Evolutionary conservation across 805 yeast genomes (phyloP), one percentile per base, ranked within the genome.

Genomic region (Kuraishia ogatae): DNA sequence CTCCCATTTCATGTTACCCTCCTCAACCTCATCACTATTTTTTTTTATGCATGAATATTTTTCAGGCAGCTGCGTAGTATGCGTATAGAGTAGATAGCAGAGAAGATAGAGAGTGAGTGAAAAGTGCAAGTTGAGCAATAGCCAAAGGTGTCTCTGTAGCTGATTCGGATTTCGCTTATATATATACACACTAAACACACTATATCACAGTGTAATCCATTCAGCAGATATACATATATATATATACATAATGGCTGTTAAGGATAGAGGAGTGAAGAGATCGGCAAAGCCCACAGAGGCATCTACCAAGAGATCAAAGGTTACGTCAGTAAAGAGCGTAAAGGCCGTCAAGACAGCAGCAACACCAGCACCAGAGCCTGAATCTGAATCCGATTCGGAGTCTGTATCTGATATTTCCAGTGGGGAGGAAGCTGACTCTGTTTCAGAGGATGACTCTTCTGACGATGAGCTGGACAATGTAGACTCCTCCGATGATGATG

Each of bases 381-480:
- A 7, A n/a, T n/a, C 49, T 4, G 49, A 7, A n/a, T 15, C 49
- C 4, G 49, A 47, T 8, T n/a, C 49, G 3, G 49, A 47, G 24
- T 47, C 49, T 8, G 66, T 71, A 35, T 69, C 78, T 22, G 62
- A 60, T 13, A 56, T 59, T 11, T 11, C 47, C 19, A 19, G 19
- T 19, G 50, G 2, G 17, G 43, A 35, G 51, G 39, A 39, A 22
- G 15, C 19, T 20, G 22, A 20, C 22, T 15, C 26, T 10, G 28
- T 61, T 50, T 26, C 50, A 21, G 23, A 48, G 55, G 26, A 54
- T 66, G 48, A 58, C 67, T 48, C 64, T 55, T 24, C 71, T 75
- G 54, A 63, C 66, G 6, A 57, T 52, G 51, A 56, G 61, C 1
- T 56, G 57, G n/a, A 55, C 56, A 17, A 46, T 24, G 10, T 39